Percentiles rank a stretch among this genome's conserved stretches.
These are phyloP conservation scores for Vigna angularis DNA, from an alignment of 306 rosid genomes.

Conservation along the genomic window DNA sequence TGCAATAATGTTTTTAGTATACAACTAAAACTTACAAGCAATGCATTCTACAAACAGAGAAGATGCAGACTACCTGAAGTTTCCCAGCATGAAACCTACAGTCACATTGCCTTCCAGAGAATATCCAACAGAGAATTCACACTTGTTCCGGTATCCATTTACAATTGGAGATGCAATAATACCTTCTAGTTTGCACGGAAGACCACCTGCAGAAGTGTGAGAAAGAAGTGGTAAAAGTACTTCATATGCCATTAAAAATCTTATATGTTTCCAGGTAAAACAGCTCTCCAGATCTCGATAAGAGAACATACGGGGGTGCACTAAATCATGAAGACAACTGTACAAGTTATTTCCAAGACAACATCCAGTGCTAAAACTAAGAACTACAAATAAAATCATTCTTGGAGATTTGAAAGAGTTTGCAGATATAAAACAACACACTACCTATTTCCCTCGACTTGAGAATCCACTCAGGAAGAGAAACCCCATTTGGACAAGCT, in stretches of 20 bases:
- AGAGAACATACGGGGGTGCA: neutral
- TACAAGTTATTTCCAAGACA: slow-evolving; percentile 22
- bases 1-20: slow-evolving; percentile 52
- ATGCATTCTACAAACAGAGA: slow-evolving; percentile 42
- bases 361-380: slow-evolving; percentile 13
- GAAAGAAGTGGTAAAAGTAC: slow-evolving; percentile 26
- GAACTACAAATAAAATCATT: slow-evolving; percentile 11
- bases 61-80: slow-evolving; percentile 74
- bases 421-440: slow-evolving; percentile 33
- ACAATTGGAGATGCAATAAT: slow-evolving; percentile 84
- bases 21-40: slow-evolving; percentile 32
- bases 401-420: slow-evolving; percentile 9
- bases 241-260: slow-evolving; percentile 33
- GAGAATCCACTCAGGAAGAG: slow-evolving; percentile 92
- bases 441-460: slow-evolving; percentile 87
- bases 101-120: slow-evolving; percentile 81
- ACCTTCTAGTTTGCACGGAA: slow-evolving; percentile 90
- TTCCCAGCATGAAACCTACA: slow-evolving; percentile 96
- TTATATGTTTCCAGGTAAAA: slow-evolving; percentile 16
- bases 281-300: slow-evolving; percentile 29
- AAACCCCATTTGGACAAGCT: slow-evolving; percentile 83
- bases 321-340: slow-evolving; percentile 30
- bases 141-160: slow-evolving; percentile 92
- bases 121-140: slow-evolving; percentile 94
- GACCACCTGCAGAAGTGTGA: slow-evolving; percentile 71